These are phyloP conservation scores for Sporothrix pallida DNA, from an alignment of 2,329 filamentous ascomycete species.

Conservation along the genomic window DNA sequence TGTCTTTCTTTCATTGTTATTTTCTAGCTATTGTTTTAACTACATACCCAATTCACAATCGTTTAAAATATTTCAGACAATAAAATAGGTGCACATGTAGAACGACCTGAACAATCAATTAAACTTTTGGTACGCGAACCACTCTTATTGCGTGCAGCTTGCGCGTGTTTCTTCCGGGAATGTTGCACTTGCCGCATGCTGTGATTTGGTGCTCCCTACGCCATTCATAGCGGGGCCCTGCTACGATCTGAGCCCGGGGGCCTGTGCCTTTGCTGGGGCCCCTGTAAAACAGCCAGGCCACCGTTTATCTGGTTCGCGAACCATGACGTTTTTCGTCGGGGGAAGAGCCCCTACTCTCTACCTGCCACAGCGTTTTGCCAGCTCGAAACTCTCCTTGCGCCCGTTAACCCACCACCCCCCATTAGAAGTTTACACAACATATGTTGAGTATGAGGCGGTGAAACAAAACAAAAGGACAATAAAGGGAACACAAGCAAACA, in stretches of 20 bases:
- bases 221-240: background rate
- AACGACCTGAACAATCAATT: background rate
- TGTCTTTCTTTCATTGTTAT: background rate
- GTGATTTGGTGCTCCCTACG: background rate
- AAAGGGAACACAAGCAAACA: background rate
- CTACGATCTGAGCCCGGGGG: background rate
- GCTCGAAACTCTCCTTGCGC: background rate
- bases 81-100: too few relatives aligned
- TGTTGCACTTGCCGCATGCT: background rate
- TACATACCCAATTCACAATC: too few relatives aligned
- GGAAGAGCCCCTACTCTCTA: too few relatives aligned
- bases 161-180: background rate
- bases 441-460: background rate
- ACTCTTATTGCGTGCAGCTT: constrained; percentile 7
- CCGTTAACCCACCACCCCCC: background rate
- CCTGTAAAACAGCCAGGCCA: background rate
- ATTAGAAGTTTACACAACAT: background rate
- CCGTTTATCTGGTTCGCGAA: background rate
- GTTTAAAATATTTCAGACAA: too few relatives aligned
- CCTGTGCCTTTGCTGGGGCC: background rate
- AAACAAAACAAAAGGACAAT: background rate
- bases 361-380: too few relatives aligned
- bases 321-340: background rate
- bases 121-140: background rate
- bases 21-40: background rate